phyloP scores from a whole-genome alignment of 495 filamentous ascomycete species.

The Collariella sp. region DNA sequence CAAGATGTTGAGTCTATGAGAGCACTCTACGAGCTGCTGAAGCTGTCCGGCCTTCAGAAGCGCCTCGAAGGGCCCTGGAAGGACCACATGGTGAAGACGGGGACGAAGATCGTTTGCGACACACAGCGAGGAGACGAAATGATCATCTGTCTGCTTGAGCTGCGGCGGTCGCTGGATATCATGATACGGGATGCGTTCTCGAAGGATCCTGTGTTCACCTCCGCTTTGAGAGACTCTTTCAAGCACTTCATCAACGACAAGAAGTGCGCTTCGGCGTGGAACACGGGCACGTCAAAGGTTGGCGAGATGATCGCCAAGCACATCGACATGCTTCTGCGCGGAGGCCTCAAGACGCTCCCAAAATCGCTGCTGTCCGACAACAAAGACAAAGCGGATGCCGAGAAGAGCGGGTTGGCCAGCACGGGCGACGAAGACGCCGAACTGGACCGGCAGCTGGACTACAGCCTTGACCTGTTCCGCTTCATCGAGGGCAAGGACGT shows the following conservation, averaged over 20 bases:
- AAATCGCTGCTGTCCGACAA: conserved; percentile 44
- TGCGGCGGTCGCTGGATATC: conserved; percentile 72
- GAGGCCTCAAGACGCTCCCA: conserved; percentile 74
- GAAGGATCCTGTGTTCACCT: conserved; percentile 61
- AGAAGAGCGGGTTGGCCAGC: conserved; percentile 46
- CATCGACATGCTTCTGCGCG: conserved; percentile 80
- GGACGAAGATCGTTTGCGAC: conserved; percentile 71
- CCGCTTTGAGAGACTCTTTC: conserved; percentile 75
- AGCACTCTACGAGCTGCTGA: conserved; percentile 70
- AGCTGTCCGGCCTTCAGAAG: conserved; percentile 51
- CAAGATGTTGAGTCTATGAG: conserved; percentile 58
- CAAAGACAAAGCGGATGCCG: conserved; percentile 42
- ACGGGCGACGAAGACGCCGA: conserved; percentile 81
- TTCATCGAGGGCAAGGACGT: conserved; percentile 97
- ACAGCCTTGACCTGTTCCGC: conserved; percentile 85
- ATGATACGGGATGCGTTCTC: conserved; percentile 65
- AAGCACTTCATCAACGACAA: conserved; percentile 82
- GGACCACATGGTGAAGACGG: conserved; percentile 67
- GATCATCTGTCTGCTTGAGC: conserved; percentile 70
- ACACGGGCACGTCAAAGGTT: conserved; percentile 79
- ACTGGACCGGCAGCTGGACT: conserved; percentile 79
- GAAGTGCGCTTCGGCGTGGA: conserved; percentile 58
- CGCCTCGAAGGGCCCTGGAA: conserved; percentile 64
- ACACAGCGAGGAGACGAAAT: conserved; percentile 71
- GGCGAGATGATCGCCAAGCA: conserved; percentile 99